These are phyloP conservation scores for Nakazawaea wickerhamii DNA, from an alignment of 805 yeast genomes.

Conservation along the genomic window DNA sequence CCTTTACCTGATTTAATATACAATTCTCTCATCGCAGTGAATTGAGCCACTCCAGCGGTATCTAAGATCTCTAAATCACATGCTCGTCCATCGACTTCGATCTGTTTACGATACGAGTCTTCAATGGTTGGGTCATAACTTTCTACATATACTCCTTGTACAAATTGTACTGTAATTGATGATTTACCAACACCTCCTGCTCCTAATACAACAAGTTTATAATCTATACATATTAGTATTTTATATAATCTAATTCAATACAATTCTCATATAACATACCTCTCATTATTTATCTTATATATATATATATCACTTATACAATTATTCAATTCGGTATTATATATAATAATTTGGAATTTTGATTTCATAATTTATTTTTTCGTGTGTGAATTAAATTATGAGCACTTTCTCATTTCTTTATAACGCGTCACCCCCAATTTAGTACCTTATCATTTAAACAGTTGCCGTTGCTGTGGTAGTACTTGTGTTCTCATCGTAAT, in stretches of 20 bases:
- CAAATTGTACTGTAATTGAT: constrained; percentile 86
- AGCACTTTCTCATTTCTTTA: too few relatives aligned
- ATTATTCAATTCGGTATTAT: too few relatives aligned
- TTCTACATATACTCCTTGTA: constrained; percentile 84
- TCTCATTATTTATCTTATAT: constrained; percentile 1
- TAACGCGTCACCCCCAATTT: too few relatives aligned
- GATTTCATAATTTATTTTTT: too few relatives aligned
- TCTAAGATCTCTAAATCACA: constrained; percentile 77
- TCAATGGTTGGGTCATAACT: constrained; percentile 96
- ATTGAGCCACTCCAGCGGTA: constrained; percentile 74
- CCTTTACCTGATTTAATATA: constrained; percentile 86
- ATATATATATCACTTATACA: background rate
- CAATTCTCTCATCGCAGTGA: constrained; percentile 90
- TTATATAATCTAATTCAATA: too few relatives aligned
- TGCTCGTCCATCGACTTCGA: constrained; percentile 82
- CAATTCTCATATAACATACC: constrained; percentile 4
- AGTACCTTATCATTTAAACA: too few relatives aligned
- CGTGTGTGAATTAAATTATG: too few relatives aligned
- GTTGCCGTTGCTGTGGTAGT: background rate
- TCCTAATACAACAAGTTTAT: constrained; percentile 86
- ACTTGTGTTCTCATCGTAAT: background rate
- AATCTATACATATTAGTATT: too few relatives aligned
- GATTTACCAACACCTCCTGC: constrained; percentile 98
- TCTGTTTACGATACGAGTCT: constrained; percentile 86
- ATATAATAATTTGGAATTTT: too few relatives aligned